Conservation (phyloP, 192 early-diverging fungal genomes). For the Ambispora gerdemannii region DNA sequence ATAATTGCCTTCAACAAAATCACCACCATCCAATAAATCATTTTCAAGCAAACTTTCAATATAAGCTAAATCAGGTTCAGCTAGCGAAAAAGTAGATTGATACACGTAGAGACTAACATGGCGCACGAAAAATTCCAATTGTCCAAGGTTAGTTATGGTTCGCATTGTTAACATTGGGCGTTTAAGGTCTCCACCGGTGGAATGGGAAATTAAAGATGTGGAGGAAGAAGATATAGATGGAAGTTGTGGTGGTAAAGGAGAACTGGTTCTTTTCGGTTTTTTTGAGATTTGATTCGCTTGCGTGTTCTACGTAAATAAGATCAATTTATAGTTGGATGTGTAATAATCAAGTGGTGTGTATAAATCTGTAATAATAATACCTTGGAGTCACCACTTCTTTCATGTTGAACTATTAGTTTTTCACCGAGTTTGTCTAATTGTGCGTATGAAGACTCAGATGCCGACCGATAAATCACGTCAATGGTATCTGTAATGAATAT, state of each 20-base stretch:
- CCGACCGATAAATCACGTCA: slow-evolving; percentile 52
- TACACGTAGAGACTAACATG: slow-evolving; percentile 74
- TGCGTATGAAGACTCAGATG: slow-evolving; percentile 51
- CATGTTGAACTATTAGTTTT: slow-evolving; percentile 46
- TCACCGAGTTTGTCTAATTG: slow-evolving; percentile 66
- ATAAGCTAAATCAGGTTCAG: slow-evolving; percentile 70
- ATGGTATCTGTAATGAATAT: slow-evolving; percentile 88
- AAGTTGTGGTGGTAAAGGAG: no score
- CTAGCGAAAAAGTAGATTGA: slow-evolving; percentile 65
- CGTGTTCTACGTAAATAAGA: no score
- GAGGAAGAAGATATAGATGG: not conserved
- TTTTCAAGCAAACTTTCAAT: slow-evolving; percentile 71
- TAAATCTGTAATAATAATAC: not conserved
- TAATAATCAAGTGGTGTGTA: no score
- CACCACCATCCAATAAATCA: slow-evolving; percentile 51
- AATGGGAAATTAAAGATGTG: not conserved
- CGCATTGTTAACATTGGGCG: slow-evolving; percentile 76
- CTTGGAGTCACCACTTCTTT: not conserved
- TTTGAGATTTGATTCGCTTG: no score
- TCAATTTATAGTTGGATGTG: no score
- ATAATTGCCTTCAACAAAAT: no score
- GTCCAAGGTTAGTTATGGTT: slow-evolving; percentile 59
- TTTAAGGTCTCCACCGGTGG: slow-evolving; percentile 43
- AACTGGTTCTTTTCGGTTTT: no score
- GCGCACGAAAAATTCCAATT: slow-evolving; percentile 76